These are phyloP conservation scores for Lactifluus volemus DNA, from an alignment of 768 basidiomycete species.

Conservation along the genomic window DNA sequence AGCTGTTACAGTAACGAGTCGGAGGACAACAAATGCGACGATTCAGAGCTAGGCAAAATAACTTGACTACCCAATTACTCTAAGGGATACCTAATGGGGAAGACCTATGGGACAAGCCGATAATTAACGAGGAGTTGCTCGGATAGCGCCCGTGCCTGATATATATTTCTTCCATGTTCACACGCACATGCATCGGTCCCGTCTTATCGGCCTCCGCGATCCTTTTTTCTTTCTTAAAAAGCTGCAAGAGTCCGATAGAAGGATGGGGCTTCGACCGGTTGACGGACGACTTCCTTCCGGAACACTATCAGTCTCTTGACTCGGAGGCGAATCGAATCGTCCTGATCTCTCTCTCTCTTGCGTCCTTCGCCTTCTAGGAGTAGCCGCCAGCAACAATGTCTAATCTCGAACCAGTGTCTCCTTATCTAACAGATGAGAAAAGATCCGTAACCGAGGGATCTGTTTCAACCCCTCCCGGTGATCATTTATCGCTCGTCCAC, in stretches of 20 bases:
- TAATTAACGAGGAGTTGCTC: background rate
- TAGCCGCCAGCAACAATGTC: background rate
- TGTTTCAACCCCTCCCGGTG: background rate
- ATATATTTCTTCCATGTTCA: background rate
- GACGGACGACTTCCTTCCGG: background rate
- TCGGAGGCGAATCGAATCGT: background rate
- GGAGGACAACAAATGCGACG: background rate
- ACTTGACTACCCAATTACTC: background rate
- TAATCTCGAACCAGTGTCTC: background rate
- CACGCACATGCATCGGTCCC: background rate
- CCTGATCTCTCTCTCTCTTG: background rate
- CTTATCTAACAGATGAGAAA: background rate
- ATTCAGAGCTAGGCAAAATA: background rate
- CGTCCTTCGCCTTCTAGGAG: background rate
- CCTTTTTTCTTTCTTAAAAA: background rate
- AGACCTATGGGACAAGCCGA: background rate
- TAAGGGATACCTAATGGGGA: background rate
- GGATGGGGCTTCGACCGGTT: background rate
- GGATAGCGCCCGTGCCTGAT: background rate
- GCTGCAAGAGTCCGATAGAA: background rate
- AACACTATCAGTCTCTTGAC: background rate
- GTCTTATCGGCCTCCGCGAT: background rate
- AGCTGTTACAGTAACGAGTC: background rate
- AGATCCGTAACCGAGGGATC: background rate
- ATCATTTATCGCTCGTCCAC: constrained; percentile 34